These are phyloP conservation scores for Prunus mongolica DNA, from an alignment of 306 rosid species.

Conservation along the genomic window DNA sequence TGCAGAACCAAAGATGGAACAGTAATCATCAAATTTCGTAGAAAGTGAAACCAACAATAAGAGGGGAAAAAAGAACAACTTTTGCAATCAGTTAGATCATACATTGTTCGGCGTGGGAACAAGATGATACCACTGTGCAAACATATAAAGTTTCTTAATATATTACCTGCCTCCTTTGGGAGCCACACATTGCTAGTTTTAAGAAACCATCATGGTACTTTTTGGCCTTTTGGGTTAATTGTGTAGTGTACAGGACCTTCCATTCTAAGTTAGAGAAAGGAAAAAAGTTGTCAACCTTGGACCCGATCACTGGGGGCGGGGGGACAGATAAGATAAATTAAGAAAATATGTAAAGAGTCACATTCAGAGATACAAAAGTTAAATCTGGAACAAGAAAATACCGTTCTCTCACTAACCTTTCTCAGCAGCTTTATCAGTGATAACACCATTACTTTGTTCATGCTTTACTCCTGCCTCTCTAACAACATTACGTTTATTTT, in stretches of 20 bases:
- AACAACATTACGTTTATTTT: constrained; percentile 18
- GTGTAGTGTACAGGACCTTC: constrained; percentile 63
- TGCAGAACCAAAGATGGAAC: constrained; percentile 16
- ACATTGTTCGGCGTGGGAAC: not conserved
- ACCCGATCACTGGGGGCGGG: not conserved
- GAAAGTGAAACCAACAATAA: constrained; percentile 8
- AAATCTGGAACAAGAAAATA: not conserved
- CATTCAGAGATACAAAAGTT: not conserved
- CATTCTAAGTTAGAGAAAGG: constrained; percentile 45
- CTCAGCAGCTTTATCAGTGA: constrained; percentile 22
- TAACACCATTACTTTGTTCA: constrained; percentile 30
- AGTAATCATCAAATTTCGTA: constrained; percentile 5
- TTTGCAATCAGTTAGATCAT: not conserved
- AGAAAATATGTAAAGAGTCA: not conserved
- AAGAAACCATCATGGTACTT: constrained; percentile 73
- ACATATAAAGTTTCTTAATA: constrained; percentile 7
- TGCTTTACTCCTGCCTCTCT: constrained; percentile 30
- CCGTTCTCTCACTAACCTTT: constrained; percentile 36
- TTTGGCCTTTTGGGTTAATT: constrained; percentile 59
- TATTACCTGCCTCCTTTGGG: constrained; percentile 60
- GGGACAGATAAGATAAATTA: not conserved
- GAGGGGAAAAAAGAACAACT: not conserved
- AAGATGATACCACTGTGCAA: not conserved
- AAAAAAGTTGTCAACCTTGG: not conserved
- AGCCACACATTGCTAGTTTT: constrained; percentile 43